These are phyloP conservation scores for Microstroma glucosiphilum DNA, from an alignment of 1,284 basidiomycete genomes.

Conservation along the genomic window DNA sequence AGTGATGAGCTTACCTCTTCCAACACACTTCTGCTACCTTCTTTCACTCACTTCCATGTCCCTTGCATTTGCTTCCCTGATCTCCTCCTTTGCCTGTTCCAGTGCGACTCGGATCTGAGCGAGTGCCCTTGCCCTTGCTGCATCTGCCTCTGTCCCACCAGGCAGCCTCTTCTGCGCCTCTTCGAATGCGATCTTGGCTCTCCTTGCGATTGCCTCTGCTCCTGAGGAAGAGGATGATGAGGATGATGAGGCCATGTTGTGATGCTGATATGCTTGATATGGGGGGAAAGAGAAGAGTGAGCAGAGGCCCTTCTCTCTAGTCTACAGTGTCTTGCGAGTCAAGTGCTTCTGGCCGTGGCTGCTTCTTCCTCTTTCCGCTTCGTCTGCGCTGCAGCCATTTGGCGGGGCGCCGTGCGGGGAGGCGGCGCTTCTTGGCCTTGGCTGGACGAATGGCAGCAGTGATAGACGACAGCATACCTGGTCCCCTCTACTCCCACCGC, in stretches of 20 bases:
- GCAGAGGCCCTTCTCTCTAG: too few relatives aligned
- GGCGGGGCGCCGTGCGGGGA: too few relatives aligned
- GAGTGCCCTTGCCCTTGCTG: slow-evolving; percentile 30
- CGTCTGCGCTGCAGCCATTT: too few relatives aligned
- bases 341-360: too few relatives aligned
- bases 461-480: too few relatives aligned
- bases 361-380: too few relatives aligned
- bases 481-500: too few relatives aligned
- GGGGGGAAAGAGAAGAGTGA: not conserved
- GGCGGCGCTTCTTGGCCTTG: too few relatives aligned
- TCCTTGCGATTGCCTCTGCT: slow-evolving; percentile 20
- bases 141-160: slow-evolving; percentile 15
- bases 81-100: slow-evolving; percentile 23
- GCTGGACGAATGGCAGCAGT: too few relatives aligned
- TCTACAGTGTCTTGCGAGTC: too few relatives aligned
- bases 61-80: slow-evolving; percentile 31
- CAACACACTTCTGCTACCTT: not conserved
- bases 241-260: not conserved
- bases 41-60: slow-evolving; percentile 32
- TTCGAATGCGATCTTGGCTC: slow-evolving; percentile 29
- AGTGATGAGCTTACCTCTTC: slow-evolving; percentile 1
- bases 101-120: slow-evolving; percentile 29
- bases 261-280: not conserved
- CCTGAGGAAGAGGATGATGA: slow-evolving; percentile 5
- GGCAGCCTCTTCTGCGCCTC: slow-evolving; percentile 17